Conservation (phyloP, 164 flowering plant species). For the Buxus sempervirens region DNA sequence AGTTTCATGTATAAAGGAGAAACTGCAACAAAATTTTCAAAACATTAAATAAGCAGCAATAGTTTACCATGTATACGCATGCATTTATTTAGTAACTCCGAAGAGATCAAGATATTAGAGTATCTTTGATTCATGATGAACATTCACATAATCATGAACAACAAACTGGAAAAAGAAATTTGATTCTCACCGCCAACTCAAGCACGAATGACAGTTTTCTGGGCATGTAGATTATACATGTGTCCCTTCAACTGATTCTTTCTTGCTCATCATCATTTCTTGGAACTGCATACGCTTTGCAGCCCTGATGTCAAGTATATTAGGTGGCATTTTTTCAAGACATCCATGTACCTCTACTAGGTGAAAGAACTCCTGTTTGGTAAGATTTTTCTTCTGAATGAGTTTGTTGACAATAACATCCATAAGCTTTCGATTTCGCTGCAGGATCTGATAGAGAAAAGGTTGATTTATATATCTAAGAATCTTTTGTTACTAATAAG, state of each 20-base stretch:
- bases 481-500: not conserved
- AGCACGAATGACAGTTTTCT: not conserved
- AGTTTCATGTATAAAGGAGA: too few species aligned
- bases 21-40: too few species aligned
- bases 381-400: constrained; percentile 63
- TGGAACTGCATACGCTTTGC: constrained; percentile 51
- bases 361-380: constrained; percentile 65
- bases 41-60: too few species aligned
- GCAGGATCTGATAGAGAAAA: constrained; percentile 53
- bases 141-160: not conserved
- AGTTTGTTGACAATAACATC: constrained; percentile 74
- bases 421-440: constrained; percentile 55
- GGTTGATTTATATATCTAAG: not conserved
- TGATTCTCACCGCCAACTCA: not conserved
- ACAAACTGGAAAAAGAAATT: not conserved
- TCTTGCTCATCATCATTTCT: constrained; percentile 37
- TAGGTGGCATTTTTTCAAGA: constrained; percentile 57
- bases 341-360: constrained; percentile 66
- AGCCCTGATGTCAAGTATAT: constrained; percentile 54
- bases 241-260: constrained; percentile 26
- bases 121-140: not conserved
- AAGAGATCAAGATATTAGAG: not conserved
- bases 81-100: not conserved
- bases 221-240: constrained; percentile 20
- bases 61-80: too few species aligned